Evolutionary conservation across 768 basidiomycete genomes (phyloP).

Genomic region (Lentinula guzmanii): DNA sequence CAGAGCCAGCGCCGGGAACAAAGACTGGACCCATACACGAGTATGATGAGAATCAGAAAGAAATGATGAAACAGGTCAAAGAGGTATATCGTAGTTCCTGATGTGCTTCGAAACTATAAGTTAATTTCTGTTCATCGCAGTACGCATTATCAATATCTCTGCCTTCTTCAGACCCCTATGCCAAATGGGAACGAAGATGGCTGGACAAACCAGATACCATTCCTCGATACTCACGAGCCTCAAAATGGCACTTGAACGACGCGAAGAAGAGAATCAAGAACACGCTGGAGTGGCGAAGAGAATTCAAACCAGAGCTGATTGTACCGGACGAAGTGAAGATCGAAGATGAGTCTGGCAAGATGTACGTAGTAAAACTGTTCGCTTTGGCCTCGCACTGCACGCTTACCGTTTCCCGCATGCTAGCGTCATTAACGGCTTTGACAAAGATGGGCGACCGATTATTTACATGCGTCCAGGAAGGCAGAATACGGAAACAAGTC

Average conservation of each 20-base stretch:
- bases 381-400: background rate
- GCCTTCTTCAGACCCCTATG: constrained; percentile 63
- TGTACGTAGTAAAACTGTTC: constrained; percentile 40
- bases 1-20: constrained; percentile 47
- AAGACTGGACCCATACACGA: constrained; percentile 46
- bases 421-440: constrained; percentile 81
- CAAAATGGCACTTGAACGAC: constrained; percentile 78
- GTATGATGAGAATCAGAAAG: constrained; percentile 60
- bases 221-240: constrained; percentile 76
- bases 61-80: constrained; percentile 52
- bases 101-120: background rate
- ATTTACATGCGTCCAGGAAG: constrained; percentile 85
- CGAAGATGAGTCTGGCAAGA: constrained; percentile 84
- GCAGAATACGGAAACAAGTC: constrained; percentile 76
- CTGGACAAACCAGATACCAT: constrained; percentile 61
- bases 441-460: constrained; percentile 81
- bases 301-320: constrained; percentile 82
- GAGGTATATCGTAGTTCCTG: constrained; percentile 35
- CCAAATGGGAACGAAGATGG: constrained; percentile 77
- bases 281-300: constrained; percentile 80
- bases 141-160: constrained; percentile 62
- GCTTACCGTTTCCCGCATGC: background rate
- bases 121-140: constrained; percentile 28
- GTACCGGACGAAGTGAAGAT: constrained; percentile 73
- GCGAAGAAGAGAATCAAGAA: constrained; percentile 73